A percentile compares a stretch with the other conserved stretches of the same genome.
phyloP scores from a whole-genome alignment of 192 early-diverging fungal genomes.

The Podila verticillata region DNA sequence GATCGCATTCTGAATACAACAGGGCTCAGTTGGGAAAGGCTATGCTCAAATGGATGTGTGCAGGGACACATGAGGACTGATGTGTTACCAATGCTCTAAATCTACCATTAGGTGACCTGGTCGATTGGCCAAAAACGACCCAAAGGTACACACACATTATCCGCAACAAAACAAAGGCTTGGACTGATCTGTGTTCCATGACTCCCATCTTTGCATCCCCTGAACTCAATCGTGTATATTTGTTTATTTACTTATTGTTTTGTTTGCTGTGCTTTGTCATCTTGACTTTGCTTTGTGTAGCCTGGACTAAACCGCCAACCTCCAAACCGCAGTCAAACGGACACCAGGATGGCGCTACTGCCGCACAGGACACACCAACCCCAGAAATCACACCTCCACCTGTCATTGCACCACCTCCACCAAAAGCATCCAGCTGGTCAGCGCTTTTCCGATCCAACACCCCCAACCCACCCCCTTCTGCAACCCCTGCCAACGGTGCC shows the following conservation, averaged over 20 bases:
- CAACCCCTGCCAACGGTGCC: constrained; percentile 38
- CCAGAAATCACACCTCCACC: neutral
- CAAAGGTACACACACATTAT: constrained; percentile 21
- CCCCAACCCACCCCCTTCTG: constrained; percentile 2
- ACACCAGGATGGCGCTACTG: neutral
- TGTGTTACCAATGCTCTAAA: neutral
- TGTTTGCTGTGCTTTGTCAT: neutral
- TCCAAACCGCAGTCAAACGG: constrained; percentile 4
- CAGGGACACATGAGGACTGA: constrained; percentile 4
- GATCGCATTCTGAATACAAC: neutral
- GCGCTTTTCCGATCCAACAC: constrained; percentile 45
- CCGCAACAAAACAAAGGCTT: neutral
- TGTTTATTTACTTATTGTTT: neutral
- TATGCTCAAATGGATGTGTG: constrained; percentile 8
- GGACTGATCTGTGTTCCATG: neutral
- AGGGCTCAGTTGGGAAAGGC: neutral
- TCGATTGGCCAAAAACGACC: constrained; percentile 35
- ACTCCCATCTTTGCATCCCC: too few relatives aligned
- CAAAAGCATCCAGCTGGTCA: constrained; percentile 59
- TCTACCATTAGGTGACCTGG: constrained; percentile 33
- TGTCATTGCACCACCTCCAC: constrained; percentile 12
- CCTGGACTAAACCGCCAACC: constrained; percentile 2
- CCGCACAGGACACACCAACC: neutral
- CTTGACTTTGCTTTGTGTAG: neutral
- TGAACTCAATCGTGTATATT: neutral